Evolutionary conservation across 1,139 yeast genomes (phyloP), one percentile per base, ranked within the genome.

Genomic region (Kodamaea sp.): DNA sequence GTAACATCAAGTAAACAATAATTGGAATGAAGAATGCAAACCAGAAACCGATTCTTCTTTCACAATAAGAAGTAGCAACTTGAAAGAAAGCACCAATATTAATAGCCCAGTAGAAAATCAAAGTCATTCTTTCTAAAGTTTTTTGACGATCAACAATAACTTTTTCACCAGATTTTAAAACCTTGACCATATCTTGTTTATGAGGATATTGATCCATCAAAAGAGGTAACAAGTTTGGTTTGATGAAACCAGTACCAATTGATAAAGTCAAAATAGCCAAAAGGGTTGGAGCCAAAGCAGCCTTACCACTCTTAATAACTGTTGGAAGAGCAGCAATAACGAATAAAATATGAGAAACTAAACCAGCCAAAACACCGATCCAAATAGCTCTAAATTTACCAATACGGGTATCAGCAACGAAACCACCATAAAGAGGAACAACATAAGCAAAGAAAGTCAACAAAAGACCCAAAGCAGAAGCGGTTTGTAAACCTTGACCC

Each of bases 71-170:
- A 23, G 95, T 84, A 32, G 90, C 89, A 47, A 87, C 72, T 44
- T 85, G 83, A 44, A 86, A 75, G 51, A 87, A 73, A 7, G 94
- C 81, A 39, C 96, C 96, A 49, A 84, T 65, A 58, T 88, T 88
- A 58, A 87, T 83, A 55, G 86, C 74, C 76, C 87, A 73, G 64
- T 87, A 87, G 63, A 87, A 87, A 29, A 82, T 68, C 70, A 84
- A 74, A 46, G 88, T 81, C 64, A 87, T 74, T 59, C 85, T 75
- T 65, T 84, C 88, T 44, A 84, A 66, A 9, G 95, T 80, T 44
- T 79, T 70, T 50, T 78, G 75, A 39, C 86, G 83, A 53, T 84
- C 92, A 32, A 83, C 74, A 48, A 87, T 75, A 27, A 84, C 90
- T 33, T 73, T 67, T 54, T 79, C 83, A 37, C 88, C 95, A 32